Percentiles rank a stretch among this genome's conserved stretches.
These are phyloP conservation scores for Phylloporus sp. DNA, from an alignment of 768 basidiomycete genomes.

Conservation along the genomic window DNA sequence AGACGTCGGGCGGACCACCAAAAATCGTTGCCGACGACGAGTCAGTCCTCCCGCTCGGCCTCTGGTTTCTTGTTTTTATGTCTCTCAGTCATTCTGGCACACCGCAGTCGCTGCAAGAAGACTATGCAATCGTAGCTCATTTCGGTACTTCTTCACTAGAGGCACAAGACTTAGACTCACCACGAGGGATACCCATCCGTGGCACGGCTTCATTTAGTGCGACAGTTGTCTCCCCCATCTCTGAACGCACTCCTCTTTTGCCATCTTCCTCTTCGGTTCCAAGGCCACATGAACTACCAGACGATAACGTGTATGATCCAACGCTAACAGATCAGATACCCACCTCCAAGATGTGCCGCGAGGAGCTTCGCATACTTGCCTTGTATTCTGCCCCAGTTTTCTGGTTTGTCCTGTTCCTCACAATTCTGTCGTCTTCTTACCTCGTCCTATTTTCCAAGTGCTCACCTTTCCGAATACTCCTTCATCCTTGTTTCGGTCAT, in stretches of 20 bases:
- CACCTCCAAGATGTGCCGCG: slow-evolving; percentile 40
- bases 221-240: neutral
- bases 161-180: slow-evolving; percentile 12
- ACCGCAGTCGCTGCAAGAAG: slow-evolving; percentile 52
- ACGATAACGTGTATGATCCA: slow-evolving; percentile 11
- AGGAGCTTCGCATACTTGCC: slow-evolving; percentile 57
- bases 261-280: slow-evolving; percentile 44
- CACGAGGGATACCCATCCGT: slow-evolving; percentile 17
- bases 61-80: slow-evolving; percentile 1
- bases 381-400: slow-evolving; percentile 71
- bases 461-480: slow-evolving; percentile 81
- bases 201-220: neutral
- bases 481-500: slow-evolving; percentile 81
- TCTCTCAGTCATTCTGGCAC: slow-evolving; percentile 15
- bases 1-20: neutral
- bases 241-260: slow-evolving; percentile 60
- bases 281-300: slow-evolving; percentile 52
- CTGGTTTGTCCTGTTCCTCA: slow-evolving; percentile 44
- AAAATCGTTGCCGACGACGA: too few species aligned
- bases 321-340: slow-evolving; percentile 15
- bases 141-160: slow-evolving; percentile 35
- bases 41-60: neutral
- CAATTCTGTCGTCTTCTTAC: neutral
- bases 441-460: slow-evolving; percentile 36
- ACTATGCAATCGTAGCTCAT: slow-evolving; percentile 59